Conservation (phyloP, 2,329 filamentous ascomycete species). For the Whalleya microplaca region DNA sequence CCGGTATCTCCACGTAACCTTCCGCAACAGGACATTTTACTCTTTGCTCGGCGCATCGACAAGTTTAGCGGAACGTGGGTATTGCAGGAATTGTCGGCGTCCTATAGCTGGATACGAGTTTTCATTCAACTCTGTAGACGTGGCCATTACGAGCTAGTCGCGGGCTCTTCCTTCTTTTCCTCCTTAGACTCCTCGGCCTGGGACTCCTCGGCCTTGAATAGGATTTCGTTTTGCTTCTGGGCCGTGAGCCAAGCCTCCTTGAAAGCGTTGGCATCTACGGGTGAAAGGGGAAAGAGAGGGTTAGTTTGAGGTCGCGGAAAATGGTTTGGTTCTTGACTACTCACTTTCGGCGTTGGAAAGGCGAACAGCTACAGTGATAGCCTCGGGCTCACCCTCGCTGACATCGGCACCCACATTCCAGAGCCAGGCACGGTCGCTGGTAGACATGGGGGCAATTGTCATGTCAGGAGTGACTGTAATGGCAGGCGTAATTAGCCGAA, state of each 20-base stretch:
- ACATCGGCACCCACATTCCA: constrained; percentile 99
- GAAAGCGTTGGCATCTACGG: constrained; percentile 88
- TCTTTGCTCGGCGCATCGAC: constrained; percentile 10
- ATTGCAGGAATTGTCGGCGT: constrained; percentile 2
- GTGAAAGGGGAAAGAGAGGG: constrained; percentile 6
- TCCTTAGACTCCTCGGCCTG: constrained; percentile 35
- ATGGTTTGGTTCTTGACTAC: constrained; percentile 42
- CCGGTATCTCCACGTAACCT: constrained; percentile 18
- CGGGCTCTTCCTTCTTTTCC: constrained; percentile 25
- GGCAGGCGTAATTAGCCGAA: constrained; percentile 19
- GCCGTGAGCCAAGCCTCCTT: constrained; percentile 98
- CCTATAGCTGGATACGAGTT: background rate
- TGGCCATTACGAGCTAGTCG: constrained; percentile 21
- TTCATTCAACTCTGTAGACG: background rate
- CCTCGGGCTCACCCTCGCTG: constrained; percentile 96
- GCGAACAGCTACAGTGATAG: constrained; percentile 92
- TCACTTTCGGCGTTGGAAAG: constrained; percentile 97
- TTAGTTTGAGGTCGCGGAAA: constrained; percentile 30
- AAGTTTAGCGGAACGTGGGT: constrained; percentile 7
- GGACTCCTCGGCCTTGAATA: constrained; percentile 59
- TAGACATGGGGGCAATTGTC: constrained; percentile 98
- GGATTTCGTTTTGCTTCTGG: constrained; percentile 90
- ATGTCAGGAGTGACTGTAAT: constrained; percentile 88
- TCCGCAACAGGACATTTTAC: constrained; percentile 13
- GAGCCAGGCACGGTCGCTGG: constrained; percentile 97